Base-by-base conservation (phyloP, 345 rosid genomes). In the Gossypium rotundifolium region DNA sequence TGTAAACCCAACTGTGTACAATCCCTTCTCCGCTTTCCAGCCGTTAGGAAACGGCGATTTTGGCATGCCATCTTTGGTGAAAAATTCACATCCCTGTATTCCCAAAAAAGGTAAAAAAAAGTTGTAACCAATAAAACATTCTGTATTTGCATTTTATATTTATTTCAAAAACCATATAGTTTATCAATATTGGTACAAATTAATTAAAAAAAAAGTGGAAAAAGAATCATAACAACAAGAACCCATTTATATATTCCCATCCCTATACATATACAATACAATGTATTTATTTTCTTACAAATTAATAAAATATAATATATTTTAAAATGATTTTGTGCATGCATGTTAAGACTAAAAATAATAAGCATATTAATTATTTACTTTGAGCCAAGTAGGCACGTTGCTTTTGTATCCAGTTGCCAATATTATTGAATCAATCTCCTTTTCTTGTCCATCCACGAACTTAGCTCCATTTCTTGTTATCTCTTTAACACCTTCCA, bases 341-440 rank as follows among this genome's bases (percentile, higher is more conserved):
- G 40, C 40, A 33, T 5, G 40, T 33, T 33, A 5, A 33, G 6
- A 77, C 84, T 76, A 81, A 71, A 57, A 18, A 20, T 9, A 57
- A 74, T 63, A 78, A 54, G 23, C 45, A 66, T 22, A 60, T 73
- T 53, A 17, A 57, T 4, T 25, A 4, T 22, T 76, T 79, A 94
- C 99, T 94, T 85, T 84, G 78, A 94, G 95, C 99, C 99, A 94
- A 83, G 81, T 75, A 65, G 96, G 92, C 29, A 94, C 99, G 16
- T 83, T 94, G 85, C 98, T 94, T 79, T 83, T 88, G 80, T 91
- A 94, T 16, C 99, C 99, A 44, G 99, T 94, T 48, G 99, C 99
- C 33, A 94, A 78, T 33, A 94, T 86, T 71, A 94, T 83, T n/a
- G 98, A 77, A 83, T 91, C 97, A 71, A 94, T 84, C 62, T 82